Conservation (phyloP, 2,329 filamentous ascomycete species). For the Ophiocordyceps camponoti-leonardi region DNA sequence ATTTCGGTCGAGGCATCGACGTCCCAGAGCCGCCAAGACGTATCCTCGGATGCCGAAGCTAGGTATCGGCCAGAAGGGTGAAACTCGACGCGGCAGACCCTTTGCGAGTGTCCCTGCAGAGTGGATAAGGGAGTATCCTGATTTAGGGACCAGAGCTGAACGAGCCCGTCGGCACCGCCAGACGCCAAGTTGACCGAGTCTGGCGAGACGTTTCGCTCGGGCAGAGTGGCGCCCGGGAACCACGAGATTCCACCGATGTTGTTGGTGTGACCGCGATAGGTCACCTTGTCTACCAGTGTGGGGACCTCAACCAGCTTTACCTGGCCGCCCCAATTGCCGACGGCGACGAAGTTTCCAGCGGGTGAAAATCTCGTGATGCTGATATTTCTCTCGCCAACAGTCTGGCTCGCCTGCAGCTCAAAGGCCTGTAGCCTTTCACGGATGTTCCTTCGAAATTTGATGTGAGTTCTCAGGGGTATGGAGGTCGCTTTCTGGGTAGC, state of each 20-base stretch:
- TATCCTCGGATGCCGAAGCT: constrained; percentile 88
- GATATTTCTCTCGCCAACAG: constrained; percentile 75
- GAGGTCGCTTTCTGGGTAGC: constrained; percentile 63
- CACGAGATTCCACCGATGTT: constrained; percentile 83
- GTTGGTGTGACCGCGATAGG: constrained; percentile 69
- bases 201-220: constrained; percentile 51
- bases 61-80: constrained; percentile 83
- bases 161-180: constrained; percentile 71
- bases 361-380: constrained; percentile 87
- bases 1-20: constrained; percentile 72
- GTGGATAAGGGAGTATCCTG: constrained; percentile 74
- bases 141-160: constrained; percentile 80
- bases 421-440: constrained; percentile 71
- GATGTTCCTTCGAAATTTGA: constrained; percentile 78
- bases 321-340: constrained; percentile 84
- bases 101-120: constrained; percentile 65
- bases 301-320: constrained; percentile 77
- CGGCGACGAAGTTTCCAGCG: constrained; percentile 65
- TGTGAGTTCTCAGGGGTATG: constrained; percentile 75
- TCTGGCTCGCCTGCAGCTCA: constrained; percentile 86
- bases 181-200: constrained; percentile 73
- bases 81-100: constrained; percentile 85
- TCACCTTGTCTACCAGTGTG: constrained; percentile 58
- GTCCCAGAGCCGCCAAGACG: constrained; percentile 94
- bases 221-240: constrained; percentile 67